These are phyloP conservation scores for Aspergillus hortae DNA, from an alignment of 2,329 filamentous ascomycete species.

Conservation along the genomic window DNA sequence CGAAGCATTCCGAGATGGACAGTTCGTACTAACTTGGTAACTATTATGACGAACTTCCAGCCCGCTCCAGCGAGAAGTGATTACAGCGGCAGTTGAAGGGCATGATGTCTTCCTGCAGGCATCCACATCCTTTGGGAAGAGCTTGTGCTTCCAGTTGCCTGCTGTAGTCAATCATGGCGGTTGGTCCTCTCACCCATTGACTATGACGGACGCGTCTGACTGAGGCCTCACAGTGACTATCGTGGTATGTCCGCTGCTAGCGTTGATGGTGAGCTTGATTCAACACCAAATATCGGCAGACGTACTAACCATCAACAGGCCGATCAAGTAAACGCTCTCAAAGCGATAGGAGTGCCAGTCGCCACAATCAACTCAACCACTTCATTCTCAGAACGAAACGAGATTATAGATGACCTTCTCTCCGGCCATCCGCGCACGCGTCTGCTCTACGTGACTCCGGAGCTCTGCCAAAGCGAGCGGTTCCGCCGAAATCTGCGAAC, in stretches of 20 bases:
- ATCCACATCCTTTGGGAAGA: conserved; percentile 73
- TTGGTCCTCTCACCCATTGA: conserved; percentile 43
- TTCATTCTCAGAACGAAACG: conserved; percentile 58
- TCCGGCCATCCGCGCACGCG: conserved; percentile 81
- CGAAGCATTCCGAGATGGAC: neutral
- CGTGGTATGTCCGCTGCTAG: conserved; percentile 82
- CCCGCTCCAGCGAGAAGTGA: conserved; percentile 83
- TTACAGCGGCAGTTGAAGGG: conserved; percentile 72
- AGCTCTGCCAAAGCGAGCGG: conserved; percentile 72
- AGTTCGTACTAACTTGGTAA: neutral
- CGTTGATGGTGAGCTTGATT: conserved; percentile 68
- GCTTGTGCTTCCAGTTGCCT: conserved; percentile 86
- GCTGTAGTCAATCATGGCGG: conserved; percentile 83
- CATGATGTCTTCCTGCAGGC: conserved; percentile 93
- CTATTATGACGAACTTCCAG: conserved; percentile 40
- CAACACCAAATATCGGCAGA: neutral
- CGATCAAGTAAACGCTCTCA: conserved; percentile 84
- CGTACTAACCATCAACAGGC: conserved; percentile 51
- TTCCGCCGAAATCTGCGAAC: conserved; percentile 73
- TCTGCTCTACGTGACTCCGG: conserved; percentile 89
- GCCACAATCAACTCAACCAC: conserved; percentile 86
- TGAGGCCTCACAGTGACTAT: conserved; percentile 64
- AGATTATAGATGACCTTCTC: conserved; percentile 75
- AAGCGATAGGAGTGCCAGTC: conserved; percentile 70
- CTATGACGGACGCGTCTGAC: conserved; percentile 2